Conservation (phyloP, 306 rosid species). For the Hippophae tibetana region DNA sequence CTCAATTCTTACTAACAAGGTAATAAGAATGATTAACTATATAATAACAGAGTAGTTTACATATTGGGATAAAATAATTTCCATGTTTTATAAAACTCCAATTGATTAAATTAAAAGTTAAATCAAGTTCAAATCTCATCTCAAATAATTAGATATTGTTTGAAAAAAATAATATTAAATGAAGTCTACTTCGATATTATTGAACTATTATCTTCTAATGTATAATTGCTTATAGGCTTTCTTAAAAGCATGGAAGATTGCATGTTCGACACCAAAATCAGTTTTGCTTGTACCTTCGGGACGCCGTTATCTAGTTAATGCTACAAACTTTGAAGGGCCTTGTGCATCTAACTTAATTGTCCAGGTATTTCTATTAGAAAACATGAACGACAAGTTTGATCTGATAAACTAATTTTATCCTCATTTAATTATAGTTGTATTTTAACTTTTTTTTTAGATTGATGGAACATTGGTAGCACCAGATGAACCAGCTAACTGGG, state of each 20-base stretch:
- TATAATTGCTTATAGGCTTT: slow-evolving; percentile 49
- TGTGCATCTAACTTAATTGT: slow-evolving; percentile 53
- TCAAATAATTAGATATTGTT: not conserved
- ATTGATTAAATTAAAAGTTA: no score
- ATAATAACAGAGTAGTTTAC: no score
- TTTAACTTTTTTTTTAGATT: slow-evolving; percentile 34
- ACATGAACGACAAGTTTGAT: not conserved
- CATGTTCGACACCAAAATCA: slow-evolving; percentile 64
- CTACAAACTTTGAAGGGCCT: slow-evolving; percentile 77
- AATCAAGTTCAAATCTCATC: no score
- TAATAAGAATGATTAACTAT: no score
- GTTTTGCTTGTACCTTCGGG: slow-evolving; percentile 75
- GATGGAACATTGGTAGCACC: slow-evolving; percentile 92
- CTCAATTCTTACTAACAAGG: fast-evolving
- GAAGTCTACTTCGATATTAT: no score
- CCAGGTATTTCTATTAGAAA: slow-evolving; percentile 39
- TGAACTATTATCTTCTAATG: slow-evolving; percentile 6
- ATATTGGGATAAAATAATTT: no score
- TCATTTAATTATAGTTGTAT: not conserved
- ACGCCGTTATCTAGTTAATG: slow-evolving; percentile 65
- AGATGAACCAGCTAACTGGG: slow-evolving; percentile 75
- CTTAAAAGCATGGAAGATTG: slow-evolving; percentile 67
- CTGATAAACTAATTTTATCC: no score
- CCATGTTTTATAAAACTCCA: no score
- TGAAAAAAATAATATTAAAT: no score